Evolutionary conservation across 306 rosid genomes (phyloP), one percentile per base, ranked within the genome.

Genomic region (Citrullus colocynthis): DNA sequence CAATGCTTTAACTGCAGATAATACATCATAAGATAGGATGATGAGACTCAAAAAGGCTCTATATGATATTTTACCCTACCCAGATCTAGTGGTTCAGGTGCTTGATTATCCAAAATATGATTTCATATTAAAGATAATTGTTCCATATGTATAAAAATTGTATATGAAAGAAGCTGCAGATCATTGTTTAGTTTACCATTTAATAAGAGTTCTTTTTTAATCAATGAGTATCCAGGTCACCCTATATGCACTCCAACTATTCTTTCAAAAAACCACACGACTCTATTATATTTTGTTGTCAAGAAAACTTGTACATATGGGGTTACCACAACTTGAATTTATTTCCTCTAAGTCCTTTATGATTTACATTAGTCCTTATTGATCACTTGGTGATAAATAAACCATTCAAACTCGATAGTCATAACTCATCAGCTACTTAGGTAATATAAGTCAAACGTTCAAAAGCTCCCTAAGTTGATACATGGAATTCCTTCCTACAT

Each of bases 1-100:
- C 90, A 93, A 82, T 37, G 90, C 93, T 62, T 83, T 24, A 51
- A 89, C 98, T 93, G 81, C 84, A 87, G 82, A 87, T 56, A 65
- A 77, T 69, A 78, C 66, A 63, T 6, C 80, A 64, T 69, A 20
- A 45, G 16, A 16, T 78, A 15, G 64, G 37, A 30, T 14, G 21
- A 48, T 11, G 44, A 24, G 24, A 72, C 39, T 21, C 9, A 45
- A 28, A 45, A 72, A 71, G 41, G 14, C 51, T 21, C 58, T 24
- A 13, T 13, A 72, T 28, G 44, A 51, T 72, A 45, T 24, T 24
- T 21, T 0, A 30, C 73, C 73, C 76, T 13, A 71, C 20, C 57
- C 12, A 83, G 75, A 45, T 80, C 75, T 51, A 69, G 62, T 34
- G 28, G 44, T 75, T 75, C 64, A 79, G 41, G 20, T 45, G 57